Base-by-base conservation (phyloP, 768 basidiomycete species). In the Sarcomyxa edulis region DNA sequence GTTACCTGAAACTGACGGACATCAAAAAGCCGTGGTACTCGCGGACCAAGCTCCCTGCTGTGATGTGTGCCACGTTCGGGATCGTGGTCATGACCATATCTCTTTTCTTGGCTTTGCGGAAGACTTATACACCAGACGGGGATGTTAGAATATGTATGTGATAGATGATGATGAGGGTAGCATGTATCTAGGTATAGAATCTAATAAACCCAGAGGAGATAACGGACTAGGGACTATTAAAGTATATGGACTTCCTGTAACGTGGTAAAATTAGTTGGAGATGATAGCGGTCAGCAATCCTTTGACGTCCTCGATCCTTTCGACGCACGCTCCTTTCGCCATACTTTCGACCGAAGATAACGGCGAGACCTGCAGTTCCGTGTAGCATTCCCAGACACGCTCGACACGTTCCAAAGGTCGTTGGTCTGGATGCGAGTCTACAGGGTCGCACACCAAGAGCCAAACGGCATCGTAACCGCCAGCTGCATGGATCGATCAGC, bases 381-480 rank as follows among this genome's bases (percentile, higher is more conserved):
- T 68, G 60, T 82, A 87, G 23, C 52, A 60, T 38, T 65, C 64
- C 89, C 89, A 92, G 5, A 81, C 65, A 39, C 66, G 63, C 56
- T 90, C 83, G 32, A 92, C 68, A 16, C 76, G 74, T 21, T 69
- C 57, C 18, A 77, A 54, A 3, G 87, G 79, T 39, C 59, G 55
- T 48, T 72, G 63, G 43, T 70, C 64, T 7, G 69, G 66, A 25
- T 60, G 60, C 28, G 64, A 60, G 33, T 62, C 59, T 44, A 63
- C 49, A 25, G 78, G 72, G 32, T 85, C 81, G 51, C 85, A 73
- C 12, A 93, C 76, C 11, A 99, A 75, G 5, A 99, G 66, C 91
- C 93, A 98, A 42, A 98, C 76, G 6, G 96, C 96, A 55, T 99
- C 96, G 59, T 88, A 98, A 2, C 96, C 96, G 7, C 96, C 96